phyloP scores from a whole-genome alignment of 441 rosid genomes.

The Populus hybrid region DNA sequence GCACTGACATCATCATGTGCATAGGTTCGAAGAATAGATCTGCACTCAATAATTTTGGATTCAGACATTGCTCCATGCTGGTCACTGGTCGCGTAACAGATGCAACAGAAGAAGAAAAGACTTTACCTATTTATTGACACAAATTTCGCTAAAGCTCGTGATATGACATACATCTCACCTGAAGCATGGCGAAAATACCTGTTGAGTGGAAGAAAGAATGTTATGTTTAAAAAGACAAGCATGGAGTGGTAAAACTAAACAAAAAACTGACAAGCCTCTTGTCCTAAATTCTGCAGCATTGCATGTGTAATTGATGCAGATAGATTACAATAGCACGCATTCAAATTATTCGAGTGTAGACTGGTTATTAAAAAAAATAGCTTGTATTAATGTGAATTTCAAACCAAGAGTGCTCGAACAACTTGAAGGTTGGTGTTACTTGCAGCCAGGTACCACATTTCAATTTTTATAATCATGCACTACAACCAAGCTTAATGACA shows the following conservation, averaged over 20 bases:
- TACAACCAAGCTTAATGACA: too few species aligned
- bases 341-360: too few species aligned
- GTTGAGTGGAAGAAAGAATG: constrained; percentile 18
- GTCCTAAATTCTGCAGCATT: neutral
- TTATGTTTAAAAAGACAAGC: neutral
- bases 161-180: constrained; percentile 82
- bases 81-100: constrained; percentile 2
- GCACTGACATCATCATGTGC: constrained; percentile 89
- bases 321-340: too few species aligned
- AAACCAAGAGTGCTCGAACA: too few species aligned
- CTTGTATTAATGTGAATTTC: too few species aligned
- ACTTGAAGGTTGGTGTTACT: too few species aligned
- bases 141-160: constrained; percentile 74
- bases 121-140: constrained; percentile 79
- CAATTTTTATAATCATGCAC: too few species aligned
- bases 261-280: neutral
- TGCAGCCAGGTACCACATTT: too few species aligned
- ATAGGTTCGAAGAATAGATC: constrained; percentile 70
- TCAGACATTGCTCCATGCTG: constrained; percentile 3
- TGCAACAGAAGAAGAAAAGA: constrained; percentile 6
- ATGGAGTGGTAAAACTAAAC: neutral
- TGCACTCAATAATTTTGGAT: constrained; percentile 31
- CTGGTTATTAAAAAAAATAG: too few species aligned
- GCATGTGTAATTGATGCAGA: neutral
- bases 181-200: constrained; percentile 97